Conservation (phyloP, 176 grass and related monocot genomes). For the Oryza rufipogon region DNA sequence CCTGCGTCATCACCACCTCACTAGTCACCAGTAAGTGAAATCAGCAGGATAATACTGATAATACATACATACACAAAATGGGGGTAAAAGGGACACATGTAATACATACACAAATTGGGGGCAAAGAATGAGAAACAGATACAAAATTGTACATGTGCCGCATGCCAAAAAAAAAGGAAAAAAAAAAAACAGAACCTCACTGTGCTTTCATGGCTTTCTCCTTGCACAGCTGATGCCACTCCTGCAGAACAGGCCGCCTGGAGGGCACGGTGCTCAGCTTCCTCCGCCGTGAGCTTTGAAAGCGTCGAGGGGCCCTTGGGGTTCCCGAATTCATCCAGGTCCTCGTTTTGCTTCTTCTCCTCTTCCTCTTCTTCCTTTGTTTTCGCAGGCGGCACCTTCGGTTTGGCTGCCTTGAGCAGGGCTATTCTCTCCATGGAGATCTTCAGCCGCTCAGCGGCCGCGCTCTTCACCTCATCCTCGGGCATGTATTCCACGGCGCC, state of each 20-base stretch:
- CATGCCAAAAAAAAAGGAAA: no score
- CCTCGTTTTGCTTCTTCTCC: conserved; percentile 64
- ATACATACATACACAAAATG: no score
- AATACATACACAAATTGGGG: not conserved
- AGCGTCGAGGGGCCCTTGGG: conserved; percentile 87
- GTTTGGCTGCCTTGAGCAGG: conserved; percentile 87
- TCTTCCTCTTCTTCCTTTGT: conserved; percentile 72
- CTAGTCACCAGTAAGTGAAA: no score
- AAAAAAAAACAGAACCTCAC: conserved; percentile 20
- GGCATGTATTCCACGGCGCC: conserved; percentile 88
- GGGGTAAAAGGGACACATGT: not conserved
- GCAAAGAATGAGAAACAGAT: not conserved
- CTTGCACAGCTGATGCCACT: conserved; percentile 88
- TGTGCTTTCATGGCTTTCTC: conserved; percentile 85
- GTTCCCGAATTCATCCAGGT: conserved; percentile 64
- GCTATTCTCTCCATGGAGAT: conserved; percentile 91
- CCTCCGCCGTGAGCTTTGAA: conserved; percentile 81
- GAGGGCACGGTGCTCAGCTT: conserved; percentile 90
- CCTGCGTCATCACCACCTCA: no score
- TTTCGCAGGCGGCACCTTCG: conserved; percentile 60
- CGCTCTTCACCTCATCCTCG: conserved; percentile 86
- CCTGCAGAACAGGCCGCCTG: conserved; percentile 93
- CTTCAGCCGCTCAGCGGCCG: conserved; percentile 70
- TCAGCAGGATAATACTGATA: no score
- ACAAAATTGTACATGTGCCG: conserved; percentile 43